Evolutionary conservation across 305 asterid species (phyloP).

Genomic region (Fraxinus ornus): DNA sequence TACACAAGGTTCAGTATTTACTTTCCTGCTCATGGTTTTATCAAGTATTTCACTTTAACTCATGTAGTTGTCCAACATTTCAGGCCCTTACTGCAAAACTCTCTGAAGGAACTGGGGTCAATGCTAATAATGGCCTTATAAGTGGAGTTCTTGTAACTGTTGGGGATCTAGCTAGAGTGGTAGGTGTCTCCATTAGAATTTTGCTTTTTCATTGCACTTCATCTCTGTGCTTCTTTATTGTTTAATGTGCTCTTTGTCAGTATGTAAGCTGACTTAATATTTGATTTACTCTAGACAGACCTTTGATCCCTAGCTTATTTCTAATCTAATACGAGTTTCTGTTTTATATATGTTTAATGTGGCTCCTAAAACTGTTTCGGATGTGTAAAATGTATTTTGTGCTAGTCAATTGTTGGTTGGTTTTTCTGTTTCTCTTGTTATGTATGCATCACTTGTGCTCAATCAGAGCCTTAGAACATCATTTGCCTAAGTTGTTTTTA

Average conservation of each 20-base stretch:
- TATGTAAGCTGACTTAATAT: background rate
- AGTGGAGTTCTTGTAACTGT: slow-evolving; percentile 97
- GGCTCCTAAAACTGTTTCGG: background rate
- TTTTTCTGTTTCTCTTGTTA: background rate
- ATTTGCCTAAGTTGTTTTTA: background rate
- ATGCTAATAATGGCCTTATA: slow-evolving; percentile 88
- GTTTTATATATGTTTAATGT: background rate
- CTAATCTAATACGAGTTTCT: background rate
- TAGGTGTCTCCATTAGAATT: slow-evolving; percentile 42
- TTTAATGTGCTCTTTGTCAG: slow-evolving; percentile 11
- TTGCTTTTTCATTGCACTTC: background rate
- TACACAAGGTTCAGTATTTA: slow-evolving; percentile 74
- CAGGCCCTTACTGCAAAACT: slow-evolving; percentile 94
- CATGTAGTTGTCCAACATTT: slow-evolving; percentile 22
- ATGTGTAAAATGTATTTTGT: background rate
- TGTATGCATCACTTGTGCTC: background rate
- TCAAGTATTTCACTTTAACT: slow-evolving; percentile 20
- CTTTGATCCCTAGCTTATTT: background rate
- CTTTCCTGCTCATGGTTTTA: slow-evolving; percentile 6
- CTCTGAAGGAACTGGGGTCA: slow-evolving; percentile 86
- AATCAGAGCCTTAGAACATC: background rate
- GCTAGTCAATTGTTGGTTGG: background rate
- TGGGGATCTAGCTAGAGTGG: slow-evolving; percentile 99
- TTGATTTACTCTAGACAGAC: slow-evolving; percentile 7
- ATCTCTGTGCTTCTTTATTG: slow-evolving; percentile 13